Evolutionary conservation across 257 asterid species (phyloP).

Genomic region (Sherardia arvensis): DNA sequence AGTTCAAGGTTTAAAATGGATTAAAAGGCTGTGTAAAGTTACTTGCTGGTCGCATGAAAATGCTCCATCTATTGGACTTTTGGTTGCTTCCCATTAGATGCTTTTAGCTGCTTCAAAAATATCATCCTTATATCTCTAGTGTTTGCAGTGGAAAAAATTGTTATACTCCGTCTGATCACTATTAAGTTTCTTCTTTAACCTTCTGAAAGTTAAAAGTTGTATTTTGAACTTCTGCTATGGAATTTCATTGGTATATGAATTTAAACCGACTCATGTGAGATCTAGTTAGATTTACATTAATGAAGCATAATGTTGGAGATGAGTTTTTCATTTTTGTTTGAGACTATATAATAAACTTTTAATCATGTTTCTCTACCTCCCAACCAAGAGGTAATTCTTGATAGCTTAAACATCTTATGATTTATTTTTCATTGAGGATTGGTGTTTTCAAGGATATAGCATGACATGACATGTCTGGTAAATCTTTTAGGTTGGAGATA

Average conservation of each 20-base stretch:
- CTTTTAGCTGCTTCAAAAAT: no score
- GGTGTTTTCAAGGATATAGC: not conserved
- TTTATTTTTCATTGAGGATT: not conserved
- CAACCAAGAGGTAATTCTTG: not conserved
- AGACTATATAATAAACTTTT: no score
- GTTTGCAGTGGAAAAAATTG: no score
- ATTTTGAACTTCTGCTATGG: not conserved
- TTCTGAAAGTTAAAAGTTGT: not conserved
- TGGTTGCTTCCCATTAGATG: no score
- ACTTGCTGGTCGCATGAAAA: not conserved
- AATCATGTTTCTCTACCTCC: not conserved
- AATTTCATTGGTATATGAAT: not conserved
- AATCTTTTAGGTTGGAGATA: constrained; percentile 71
- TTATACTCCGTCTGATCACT: no score
- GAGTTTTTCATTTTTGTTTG: no score
- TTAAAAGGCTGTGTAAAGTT: not conserved
- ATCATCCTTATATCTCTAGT: no score
- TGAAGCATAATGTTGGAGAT: not conserved
- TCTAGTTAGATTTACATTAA: no score
- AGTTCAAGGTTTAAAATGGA: not conserved
- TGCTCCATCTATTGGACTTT: no score
- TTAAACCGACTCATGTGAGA: no score
- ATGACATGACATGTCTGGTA: not conserved
- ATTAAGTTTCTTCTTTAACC: not conserved
- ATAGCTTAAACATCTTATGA: constrained; percentile 5